Conservation (phyloP, 495 filamentous ascomycete genomes). For the Patellaria atrata region DNA sequence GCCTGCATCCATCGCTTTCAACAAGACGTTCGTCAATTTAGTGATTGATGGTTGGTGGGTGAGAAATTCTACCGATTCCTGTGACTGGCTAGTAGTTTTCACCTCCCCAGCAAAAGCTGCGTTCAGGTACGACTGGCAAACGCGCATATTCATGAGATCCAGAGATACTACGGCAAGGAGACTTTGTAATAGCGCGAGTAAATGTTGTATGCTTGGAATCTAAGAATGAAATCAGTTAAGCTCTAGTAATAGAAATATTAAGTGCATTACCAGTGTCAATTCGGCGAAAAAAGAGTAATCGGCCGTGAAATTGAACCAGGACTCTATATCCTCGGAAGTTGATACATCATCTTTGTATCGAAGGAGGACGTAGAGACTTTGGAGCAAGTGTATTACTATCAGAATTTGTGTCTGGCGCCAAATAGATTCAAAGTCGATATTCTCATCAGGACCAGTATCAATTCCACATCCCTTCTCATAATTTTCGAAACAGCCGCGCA, state of each 20-base stretch:
- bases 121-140: no score
- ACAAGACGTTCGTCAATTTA: conserved; percentile 51
- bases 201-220: conserved; percentile 31
- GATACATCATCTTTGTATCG: conserved; percentile 39
- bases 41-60: no score
- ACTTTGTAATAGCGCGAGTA: conserved; percentile 47
- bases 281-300: conserved; percentile 11
- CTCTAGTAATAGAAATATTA: not conserved
- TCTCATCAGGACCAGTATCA: no score
- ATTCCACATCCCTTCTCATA: no score
- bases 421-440: no score
- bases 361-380: conserved; percentile 56
- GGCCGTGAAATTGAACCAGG: conserved; percentile 14
- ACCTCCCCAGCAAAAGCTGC: no score
- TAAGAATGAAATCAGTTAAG: conserved; percentile 29
- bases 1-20: conserved; percentile 33
- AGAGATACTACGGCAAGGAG: conserved; percentile 61
- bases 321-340: no score
- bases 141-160: conserved; percentile 56
- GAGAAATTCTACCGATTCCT: no score
- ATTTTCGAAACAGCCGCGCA: no score
- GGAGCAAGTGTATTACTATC: conserved; percentile 57
- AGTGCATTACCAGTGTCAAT: conserved; percentile 4
- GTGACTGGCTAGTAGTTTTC: no score
- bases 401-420: conserved; percentile 45